Evolutionary conservation across 306 rosid genomes (phyloP), one percentile per base, ranked within the genome.

Genomic region (Urtica urens): DNA sequence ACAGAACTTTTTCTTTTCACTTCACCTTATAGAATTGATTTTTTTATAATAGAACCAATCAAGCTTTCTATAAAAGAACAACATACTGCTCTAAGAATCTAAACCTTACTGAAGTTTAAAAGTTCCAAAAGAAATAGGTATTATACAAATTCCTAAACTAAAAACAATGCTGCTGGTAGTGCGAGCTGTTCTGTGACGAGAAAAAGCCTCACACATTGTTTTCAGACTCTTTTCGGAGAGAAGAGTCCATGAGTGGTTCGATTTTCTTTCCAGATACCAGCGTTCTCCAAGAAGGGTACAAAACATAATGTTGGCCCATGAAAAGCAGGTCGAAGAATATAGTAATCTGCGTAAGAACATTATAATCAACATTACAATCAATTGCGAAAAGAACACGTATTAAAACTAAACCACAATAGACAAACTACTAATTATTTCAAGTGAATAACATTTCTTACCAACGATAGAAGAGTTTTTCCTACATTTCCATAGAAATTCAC

Each of bases 401-500:
- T 35, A 10, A 16, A 10, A 35, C n/a, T 35, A 35, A 35, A 51
- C 23, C 20, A 21, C 29, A 20, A 22, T 16, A 50, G 21, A 38
- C 7, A 31, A 16, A 1, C 12, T 7, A 11, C 24, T 16, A 35
- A 34, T 5, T 2, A 24, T 44, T 53, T 12, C 16, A 15, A 29
- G 17, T 17, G 20, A 40, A 52, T 21, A 64, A 24, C 26, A 51
- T 49, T 59, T 9, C 76, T 26, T 82, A 87, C 96, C 92, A 82
- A 57, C 33, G 96, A 80, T 46, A 87, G 73, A 53, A 82, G 33
- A 24, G 78, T 72, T 66, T 87, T 87, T 26, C 94, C 96, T 10
- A 87, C 73, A 53, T 87, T 87, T 38, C 93, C 96, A 46, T 77
- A 80, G 16, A 87, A 82, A 77, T 79, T 87, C 55, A 79, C 77